These are phyloP conservation scores for Colletotrichum coccodes DNA, from an alignment of 2,329 filamentous ascomycete species.

Conservation along the genomic window DNA sequence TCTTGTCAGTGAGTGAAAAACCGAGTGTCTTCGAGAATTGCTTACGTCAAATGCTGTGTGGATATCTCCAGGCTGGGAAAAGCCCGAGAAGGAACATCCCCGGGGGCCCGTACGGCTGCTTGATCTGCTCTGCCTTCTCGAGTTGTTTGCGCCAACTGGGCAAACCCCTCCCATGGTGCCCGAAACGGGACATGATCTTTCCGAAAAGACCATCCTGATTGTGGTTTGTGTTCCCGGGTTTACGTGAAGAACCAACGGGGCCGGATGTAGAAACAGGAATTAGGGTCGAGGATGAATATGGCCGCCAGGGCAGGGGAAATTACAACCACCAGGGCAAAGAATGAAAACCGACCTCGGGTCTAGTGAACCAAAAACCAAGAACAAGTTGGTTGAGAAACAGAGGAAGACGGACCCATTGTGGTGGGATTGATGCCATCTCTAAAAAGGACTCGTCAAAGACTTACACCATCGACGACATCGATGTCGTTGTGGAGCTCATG, in stretches of 20 bases:
- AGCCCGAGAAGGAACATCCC: slow-evolving; percentile 45
- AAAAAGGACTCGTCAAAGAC: slow-evolving; percentile 4
- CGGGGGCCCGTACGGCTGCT: slow-evolving; percentile 39
- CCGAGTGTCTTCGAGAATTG: background rate
- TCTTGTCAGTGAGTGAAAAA: background rate
- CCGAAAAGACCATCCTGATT: slow-evolving; percentile 38
- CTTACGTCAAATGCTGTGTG: slow-evolving; percentile 49
- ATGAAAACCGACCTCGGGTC: slow-evolving; percentile 9
- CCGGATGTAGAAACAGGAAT: background rate
- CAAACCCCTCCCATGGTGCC: slow-evolving; percentile 39
- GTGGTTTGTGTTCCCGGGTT: background rate
- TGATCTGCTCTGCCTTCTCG: slow-evolving; percentile 20
- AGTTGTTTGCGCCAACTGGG: slow-evolving; percentile 34
- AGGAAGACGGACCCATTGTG: background rate
- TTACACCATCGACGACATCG: background rate
- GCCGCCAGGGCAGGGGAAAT: slow-evolving; percentile 14
- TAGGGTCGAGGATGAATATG: slow-evolving; percentile 3
- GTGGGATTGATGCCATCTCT: background rate
- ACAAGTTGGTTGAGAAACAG: background rate
- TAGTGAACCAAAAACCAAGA: background rate
- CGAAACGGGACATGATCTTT: slow-evolving; percentile 44
- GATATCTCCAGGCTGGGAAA: slow-evolving; percentile 41
- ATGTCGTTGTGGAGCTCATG: background rate
- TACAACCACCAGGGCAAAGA: slow-evolving; percentile 21
- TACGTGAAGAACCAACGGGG: background rate